Base-by-base conservation (phyloP, 371 early-diverging fungal species). In the Mucor racemosus region DNA sequence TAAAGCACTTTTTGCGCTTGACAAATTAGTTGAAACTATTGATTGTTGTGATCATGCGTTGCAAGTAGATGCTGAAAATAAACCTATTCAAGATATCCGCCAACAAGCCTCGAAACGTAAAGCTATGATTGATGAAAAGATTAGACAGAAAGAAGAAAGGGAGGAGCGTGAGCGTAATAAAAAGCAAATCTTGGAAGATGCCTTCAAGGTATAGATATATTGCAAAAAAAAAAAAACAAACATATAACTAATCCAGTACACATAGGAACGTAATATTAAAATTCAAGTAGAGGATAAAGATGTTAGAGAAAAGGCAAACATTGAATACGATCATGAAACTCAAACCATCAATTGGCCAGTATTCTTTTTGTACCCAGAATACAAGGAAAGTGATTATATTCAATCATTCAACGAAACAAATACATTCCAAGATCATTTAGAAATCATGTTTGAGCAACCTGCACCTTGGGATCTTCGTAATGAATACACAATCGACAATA, bases 351-450 rank as follows among this genome's bases (percentile, higher is more conserved):
- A 88, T 13, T 91, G 93, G 86, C 98, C 99, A 0, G 94, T 94
- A 1, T 86, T 95, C 62, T 94, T 99, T 66, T 75, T 97, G 76
- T 99, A 99, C 77, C 99, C 99, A 5, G 97, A 98, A 75, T 84
- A 90, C 74, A 90, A 91, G 66, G 91, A 98, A 71, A 92, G 93
- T 5, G 99, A 99, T 74, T 88, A 94, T 66, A 93, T 99, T 58
- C 87, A 91, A 65, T 79, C 85, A 26, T 96, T 95, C 70, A 84
- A 94, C 75, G 98, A 98, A 76, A 77, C 84, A 14, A 82, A 87
- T 65, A 88, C 95, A 19, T 92, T 99, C 67, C 67, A 78, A 50
- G 96, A 95, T 64, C 97, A 97, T 72, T 70, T 99, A 35, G 85
- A 87, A 44, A 77, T 89, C 46, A 94, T 99, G 78, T 92, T 97